Evolutionary conservation across 2,329 filamentous ascomycete genomes (phyloP).

Genomic region (Emergomyces orientalis): DNA sequence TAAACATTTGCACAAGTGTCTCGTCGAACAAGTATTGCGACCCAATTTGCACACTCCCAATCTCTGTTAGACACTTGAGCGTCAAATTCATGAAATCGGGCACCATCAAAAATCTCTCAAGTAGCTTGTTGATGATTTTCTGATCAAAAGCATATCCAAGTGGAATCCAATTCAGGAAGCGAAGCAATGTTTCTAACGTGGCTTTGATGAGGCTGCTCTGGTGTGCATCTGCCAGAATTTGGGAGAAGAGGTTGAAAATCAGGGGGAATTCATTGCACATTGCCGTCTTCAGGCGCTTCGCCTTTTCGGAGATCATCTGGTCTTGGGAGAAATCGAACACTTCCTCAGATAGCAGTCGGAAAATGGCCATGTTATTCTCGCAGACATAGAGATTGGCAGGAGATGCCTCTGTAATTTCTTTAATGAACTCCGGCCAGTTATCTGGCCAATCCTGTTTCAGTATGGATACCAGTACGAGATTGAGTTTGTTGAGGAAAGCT

Average conservation of each 20-base stretch:
- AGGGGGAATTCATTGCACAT: constrained; percentile 99
- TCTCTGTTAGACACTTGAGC: constrained; percentile 92
- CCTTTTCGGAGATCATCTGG: constrained; percentile 98
- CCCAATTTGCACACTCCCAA: constrained; percentile 83
- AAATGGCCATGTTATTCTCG: constrained; percentile 99
- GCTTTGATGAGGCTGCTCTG: constrained; percentile 86
- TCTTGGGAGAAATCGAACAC: constrained; percentile 98
- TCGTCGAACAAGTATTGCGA: constrained; percentile 74
- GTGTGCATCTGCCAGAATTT: constrained; percentile 83
- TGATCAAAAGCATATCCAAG: constrained; percentile 99
- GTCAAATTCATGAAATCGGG: constrained; percentile 96
- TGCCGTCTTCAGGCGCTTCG: constrained; percentile 89
- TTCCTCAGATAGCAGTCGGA: constrained; percentile 90
- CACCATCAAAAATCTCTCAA: constrained; percentile 82
- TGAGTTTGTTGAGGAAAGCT: constrained; percentile 94
- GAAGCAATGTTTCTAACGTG: constrained; percentile 89
- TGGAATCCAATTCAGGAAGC: constrained; percentile 98
- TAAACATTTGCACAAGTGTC: constrained; percentile 96
- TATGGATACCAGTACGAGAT: constrained; percentile 92
- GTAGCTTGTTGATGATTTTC: constrained; percentile 84
- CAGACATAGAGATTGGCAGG: constrained; percentile 93
- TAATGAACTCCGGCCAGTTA: constrained; percentile 99
- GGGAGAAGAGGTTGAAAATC: constrained; percentile 95
- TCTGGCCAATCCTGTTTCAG: constrained; percentile 99
- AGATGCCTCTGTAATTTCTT: constrained; percentile 95